phyloP scores from a whole-genome alignment of 1,284 basidiomycete species.

The Sphaerobolus stellatus region DNA sequence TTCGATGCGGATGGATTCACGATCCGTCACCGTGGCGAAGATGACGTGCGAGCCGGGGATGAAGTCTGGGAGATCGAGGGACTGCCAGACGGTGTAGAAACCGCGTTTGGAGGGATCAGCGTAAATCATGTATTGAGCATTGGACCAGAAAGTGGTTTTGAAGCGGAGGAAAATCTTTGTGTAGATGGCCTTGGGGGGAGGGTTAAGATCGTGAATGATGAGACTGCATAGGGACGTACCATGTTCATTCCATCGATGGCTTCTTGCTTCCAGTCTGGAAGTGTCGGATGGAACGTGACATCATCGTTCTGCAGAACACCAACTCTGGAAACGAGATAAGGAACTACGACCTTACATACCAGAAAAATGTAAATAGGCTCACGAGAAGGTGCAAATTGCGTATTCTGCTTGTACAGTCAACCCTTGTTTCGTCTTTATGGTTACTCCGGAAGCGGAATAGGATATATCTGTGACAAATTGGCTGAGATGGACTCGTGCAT shows the following conservation, averaged over 20 bases:
- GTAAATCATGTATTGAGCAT: constrained; percentile 39
- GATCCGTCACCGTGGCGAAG: constrained; percentile 64
- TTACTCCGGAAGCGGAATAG: constrained; percentile 46
- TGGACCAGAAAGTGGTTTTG: constrained; percentile 61
- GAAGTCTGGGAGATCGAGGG: constrained; percentile 58
- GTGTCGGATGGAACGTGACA: constrained; percentile 51
- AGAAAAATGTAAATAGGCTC: background rate
- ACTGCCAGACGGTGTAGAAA: constrained; percentile 69
- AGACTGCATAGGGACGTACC: constrained; percentile 35
- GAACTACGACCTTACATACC: constrained; percentile 1
- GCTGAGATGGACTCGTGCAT: constrained; percentile 40
- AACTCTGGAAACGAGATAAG: constrained; percentile 16
- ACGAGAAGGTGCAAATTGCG: constrained; percentile 56
- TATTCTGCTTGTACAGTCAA: constrained; percentile 48
- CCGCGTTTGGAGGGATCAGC: constrained; percentile 59
- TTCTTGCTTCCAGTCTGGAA: constrained; percentile 66
- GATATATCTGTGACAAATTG: constrained; percentile 51
- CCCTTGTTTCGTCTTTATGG: constrained; percentile 47
- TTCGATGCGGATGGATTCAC: constrained; percentile 55
- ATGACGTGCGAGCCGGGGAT: constrained; percentile 61
- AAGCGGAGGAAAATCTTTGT: constrained; percentile 74
- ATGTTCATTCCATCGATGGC: constrained; percentile 66
- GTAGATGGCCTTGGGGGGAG: constrained; percentile 47
- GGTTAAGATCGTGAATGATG: background rate
- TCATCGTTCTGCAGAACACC: constrained; percentile 57